Evolutionary conservation across 345 rosid genomes (phyloP).

Genomic region (Hibiscus syriacus): DNA sequence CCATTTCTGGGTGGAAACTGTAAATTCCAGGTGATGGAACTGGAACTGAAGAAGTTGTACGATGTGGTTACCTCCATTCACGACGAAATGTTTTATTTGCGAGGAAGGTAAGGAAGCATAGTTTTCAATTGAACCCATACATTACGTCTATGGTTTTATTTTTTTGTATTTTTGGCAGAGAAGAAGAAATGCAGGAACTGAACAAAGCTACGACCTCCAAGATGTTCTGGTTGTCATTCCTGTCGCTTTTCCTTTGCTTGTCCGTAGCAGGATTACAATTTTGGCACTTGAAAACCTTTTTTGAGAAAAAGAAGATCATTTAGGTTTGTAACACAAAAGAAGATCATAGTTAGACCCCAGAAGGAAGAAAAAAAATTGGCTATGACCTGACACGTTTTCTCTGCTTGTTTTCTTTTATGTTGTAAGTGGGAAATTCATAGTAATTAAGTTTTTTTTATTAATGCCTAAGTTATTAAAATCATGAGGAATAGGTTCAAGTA

Average conservation of each 20-base stretch:
- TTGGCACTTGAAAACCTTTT: conserved; percentile 87
- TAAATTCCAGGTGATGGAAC: conserved; percentile 60
- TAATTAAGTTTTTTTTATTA: neutral
- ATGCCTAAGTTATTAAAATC: too few relatives aligned
- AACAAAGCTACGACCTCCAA: conserved; percentile 57
- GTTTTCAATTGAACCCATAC: neutral
- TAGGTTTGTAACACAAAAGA: conserved; percentile 17
- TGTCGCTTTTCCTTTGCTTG: conserved; percentile 68
- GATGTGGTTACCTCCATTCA: conserved; percentile 65
- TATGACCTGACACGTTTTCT: neutral
- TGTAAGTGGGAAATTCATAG: neutral
- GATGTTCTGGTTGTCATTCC: conserved; percentile 73
- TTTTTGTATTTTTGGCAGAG: conserved; percentile 38
- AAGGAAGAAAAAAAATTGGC: neutral
- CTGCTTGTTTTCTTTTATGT: neutral
- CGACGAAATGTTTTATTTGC: conserved; percentile 77
- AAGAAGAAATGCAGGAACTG: conserved; percentile 84
- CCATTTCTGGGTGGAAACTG: neutral
- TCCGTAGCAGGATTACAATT: conserved; percentile 85
- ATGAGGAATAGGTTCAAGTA: too few relatives aligned
- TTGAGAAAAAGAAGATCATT: conserved; percentile 91
- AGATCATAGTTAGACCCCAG: neutral
- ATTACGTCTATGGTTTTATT: neutral
- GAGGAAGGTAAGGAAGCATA: conserved; percentile 52
- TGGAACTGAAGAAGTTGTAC: conserved; percentile 65